Conservation (phyloP, 495 filamentous ascomycete genomes). For the Talaromyces nanjingensis region DNA sequence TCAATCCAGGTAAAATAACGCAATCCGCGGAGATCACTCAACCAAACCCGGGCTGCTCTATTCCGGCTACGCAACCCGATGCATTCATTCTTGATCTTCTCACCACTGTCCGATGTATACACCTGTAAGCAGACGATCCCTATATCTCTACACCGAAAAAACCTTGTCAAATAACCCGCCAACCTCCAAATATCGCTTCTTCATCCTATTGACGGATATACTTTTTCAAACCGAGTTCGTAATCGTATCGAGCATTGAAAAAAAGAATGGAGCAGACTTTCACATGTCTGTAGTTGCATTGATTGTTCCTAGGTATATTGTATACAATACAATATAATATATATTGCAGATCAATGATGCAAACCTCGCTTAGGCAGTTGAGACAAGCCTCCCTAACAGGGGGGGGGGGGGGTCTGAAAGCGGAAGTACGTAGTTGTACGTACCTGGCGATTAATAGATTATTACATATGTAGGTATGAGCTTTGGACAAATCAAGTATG, state of each 20-base stretch:
- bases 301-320: neutral
- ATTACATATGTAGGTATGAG: neutral
- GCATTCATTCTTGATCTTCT: neutral
- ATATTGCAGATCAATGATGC: neutral
- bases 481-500: neutral
- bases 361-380: neutral
- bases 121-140: neutral
- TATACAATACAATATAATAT: neutral
- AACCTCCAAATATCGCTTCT: neutral
- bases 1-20: neutral
- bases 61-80: neutral
- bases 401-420: neutral
- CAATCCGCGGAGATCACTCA: neutral
- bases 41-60: neutral
- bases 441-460: neutral
- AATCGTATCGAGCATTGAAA: neutral
- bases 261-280: neutral
- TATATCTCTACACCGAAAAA: neutral
- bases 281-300: neutral
- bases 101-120: neutral
- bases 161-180: neutral
- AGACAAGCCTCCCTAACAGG: neutral
- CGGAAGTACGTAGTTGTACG: neutral
- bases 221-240: neutral
- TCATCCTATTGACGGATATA: neutral